A percentile compares a stretch with the other conserved stretches of the same genome.
phyloP scores from a whole-genome alignment of 2,329 filamentous ascomycete species.

The Monilinia fructicola region DNA sequence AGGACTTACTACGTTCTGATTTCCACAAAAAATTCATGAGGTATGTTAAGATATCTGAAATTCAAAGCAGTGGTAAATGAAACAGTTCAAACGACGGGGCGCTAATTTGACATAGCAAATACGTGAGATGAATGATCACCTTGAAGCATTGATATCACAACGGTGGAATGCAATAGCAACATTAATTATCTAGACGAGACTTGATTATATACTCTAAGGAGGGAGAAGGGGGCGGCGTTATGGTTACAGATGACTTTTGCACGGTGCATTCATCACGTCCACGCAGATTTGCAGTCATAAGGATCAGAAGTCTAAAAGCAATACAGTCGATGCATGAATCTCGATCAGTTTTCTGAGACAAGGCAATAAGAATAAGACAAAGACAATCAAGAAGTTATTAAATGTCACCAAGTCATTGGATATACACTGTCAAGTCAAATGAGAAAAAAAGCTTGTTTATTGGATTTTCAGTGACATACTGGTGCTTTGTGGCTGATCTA shows the following conservation, averaged over 20 bases:
- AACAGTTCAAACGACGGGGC: constrained; percentile 13
- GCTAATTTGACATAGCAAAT: constrained; percentile 37
- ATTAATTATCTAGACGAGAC: constrained; percentile 2
- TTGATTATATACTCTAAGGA: constrained; percentile 1
- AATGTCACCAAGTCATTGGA: not conserved
- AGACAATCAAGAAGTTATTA: not conserved
- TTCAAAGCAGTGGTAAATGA: not conserved
- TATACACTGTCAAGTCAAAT: not conserved
- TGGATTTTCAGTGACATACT: constrained; percentile 5
- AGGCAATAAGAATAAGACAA: not conserved
- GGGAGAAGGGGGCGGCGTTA: constrained; percentile 3
- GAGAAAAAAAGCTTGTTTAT: constrained; percentile 16
- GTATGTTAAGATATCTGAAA: constrained; percentile 31
- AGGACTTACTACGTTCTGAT: constrained; percentile 88
- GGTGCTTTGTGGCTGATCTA: constrained; percentile 9
- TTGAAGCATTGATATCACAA: constrained; percentile 5
- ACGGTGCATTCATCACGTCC: too few relatives aligned
- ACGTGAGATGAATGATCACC: constrained; percentile 38
- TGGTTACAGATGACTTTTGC: not conserved
- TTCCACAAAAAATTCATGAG: constrained; percentile 98
- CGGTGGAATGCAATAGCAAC: not conserved
- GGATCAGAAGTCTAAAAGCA: not conserved
- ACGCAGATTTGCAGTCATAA: not conserved
- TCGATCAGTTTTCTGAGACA: not conserved
- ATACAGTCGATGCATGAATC: not conserved